A percentile compares a stretch with the other conserved stretches of the same genome.
Conservation (phyloP, 176 grass and related monocot species). For the Saccharum officinarum region DNA sequence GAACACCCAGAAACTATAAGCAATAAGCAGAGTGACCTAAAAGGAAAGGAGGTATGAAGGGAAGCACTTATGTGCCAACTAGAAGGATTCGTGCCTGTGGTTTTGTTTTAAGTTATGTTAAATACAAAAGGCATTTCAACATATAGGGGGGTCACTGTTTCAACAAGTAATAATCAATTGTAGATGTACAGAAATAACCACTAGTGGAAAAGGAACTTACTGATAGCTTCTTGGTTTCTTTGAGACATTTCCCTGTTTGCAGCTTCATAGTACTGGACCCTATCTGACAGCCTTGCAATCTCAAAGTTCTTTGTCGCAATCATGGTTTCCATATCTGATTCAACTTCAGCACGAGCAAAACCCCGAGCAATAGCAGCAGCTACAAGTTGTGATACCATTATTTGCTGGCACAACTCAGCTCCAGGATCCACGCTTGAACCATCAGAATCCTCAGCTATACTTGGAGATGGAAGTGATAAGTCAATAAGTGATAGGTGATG, state of each 20-base stretch:
- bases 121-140: neutral
- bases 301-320: conserved; percentile 88
- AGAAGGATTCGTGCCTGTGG: neutral
- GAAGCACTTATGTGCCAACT: neutral
- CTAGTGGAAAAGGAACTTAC: conserved; percentile 30
- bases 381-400: conserved; percentile 75
- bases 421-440: conserved; percentile 61
- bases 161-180: neutral
- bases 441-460: conserved; percentile 39
- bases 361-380: conserved; percentile 55
- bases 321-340: conserved; percentile 64
- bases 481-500: conserved; percentile 63
- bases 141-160: neutral
- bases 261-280: conserved; percentile 95
- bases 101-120: neutral
- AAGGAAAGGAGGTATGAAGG: too few relatives aligned
- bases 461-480: conserved; percentile 54
- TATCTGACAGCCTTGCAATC: conserved; percentile 81
- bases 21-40: neutral
- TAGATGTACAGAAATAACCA: neutral
- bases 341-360: conserved; percentile 66
- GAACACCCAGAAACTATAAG: neutral
- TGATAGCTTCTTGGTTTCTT: conserved; percentile 94
- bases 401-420: conserved; percentile 70
- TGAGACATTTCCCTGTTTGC: conserved; percentile 97